Percentiles rank a stretch among this genome's conserved stretches.
phyloP scores from a whole-genome alignment of 805 yeast genomes.

The Ogataea pini region DNA sequence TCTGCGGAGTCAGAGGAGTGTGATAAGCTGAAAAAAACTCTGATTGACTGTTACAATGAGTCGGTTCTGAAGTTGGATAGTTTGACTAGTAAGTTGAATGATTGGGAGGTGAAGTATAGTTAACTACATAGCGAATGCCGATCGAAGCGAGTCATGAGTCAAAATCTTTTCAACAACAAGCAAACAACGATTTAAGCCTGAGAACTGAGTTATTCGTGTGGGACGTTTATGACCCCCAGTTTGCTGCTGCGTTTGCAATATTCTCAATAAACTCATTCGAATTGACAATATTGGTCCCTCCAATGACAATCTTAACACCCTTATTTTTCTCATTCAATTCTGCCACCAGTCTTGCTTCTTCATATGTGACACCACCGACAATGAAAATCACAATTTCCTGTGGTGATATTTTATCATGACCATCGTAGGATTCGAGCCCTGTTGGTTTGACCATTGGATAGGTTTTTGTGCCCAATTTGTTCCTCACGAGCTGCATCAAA shows the following conservation, averaged over 20 bases:
- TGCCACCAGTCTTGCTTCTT: constrained; percentile 82
- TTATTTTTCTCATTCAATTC: constrained; percentile 61
- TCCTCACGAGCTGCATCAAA: constrained; percentile 42
- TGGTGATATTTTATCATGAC: constrained; percentile 37
- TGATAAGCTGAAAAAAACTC: constrained; percentile 34
- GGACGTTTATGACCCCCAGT: constrained; percentile 24
- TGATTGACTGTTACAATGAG: constrained; percentile 54
- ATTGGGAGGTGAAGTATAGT: constrained; percentile 80
- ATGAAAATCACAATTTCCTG: constrained; percentile 73
- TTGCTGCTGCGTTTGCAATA: constrained; percentile 22
- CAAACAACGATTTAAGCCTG: no score
- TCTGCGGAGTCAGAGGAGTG: constrained; percentile 26
- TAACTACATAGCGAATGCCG: constrained; percentile 12
- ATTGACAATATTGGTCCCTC: constrained; percentile 67
- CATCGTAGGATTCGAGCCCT: constrained; percentile 16
- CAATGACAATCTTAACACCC: constrained; percentile 70
- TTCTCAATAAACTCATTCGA: constrained; percentile 42
- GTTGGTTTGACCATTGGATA: constrained; percentile 23
- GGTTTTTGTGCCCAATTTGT: constrained; percentile 37
- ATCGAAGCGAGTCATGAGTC: no score
- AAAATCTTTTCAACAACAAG: no score
- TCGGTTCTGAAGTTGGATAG: constrained; percentile 69
- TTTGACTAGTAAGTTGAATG: constrained; percentile 65
- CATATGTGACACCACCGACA: constrained; percentile 90
- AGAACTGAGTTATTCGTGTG: no score